Conservation (phyloP, 1,284 basidiomycete genomes). For the Cryptococcus wingfieldii region DNA sequence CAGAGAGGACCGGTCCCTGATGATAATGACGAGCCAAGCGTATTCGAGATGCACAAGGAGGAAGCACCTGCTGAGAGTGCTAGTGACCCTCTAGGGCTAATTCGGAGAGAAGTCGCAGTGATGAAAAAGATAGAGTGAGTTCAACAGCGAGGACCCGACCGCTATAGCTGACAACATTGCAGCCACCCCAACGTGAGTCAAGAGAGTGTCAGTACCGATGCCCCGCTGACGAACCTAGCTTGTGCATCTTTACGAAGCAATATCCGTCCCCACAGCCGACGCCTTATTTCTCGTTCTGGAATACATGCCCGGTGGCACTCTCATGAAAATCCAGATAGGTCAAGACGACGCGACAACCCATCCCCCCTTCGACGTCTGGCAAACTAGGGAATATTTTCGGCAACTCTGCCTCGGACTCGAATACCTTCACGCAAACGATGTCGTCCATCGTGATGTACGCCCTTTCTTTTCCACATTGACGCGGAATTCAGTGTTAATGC, state of each 20-base stretch:
- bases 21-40: neutral
- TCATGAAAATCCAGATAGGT: conserved; percentile 51
- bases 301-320: conserved; percentile 52
- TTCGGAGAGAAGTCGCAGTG: conserved; percentile 49
- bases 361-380: conserved; percentile 29
- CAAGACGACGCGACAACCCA: conserved; percentile 40
- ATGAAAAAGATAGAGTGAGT: conserved; percentile 52
- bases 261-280: conserved; percentile 55
- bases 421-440: conserved; percentile 56
- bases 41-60: neutral
- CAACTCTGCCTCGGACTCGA: conserved; percentile 54
- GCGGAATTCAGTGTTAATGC: neutral
- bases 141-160: neutral
- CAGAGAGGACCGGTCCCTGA: neutral
- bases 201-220: neutral
- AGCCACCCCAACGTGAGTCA: conserved; percentile 48
- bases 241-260: conserved; percentile 55
- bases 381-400: conserved; percentile 51
- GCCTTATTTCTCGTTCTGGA: conserved; percentile 55
- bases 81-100: conserved; percentile 46
- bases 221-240: conserved; percentile 47
- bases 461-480: neutral
- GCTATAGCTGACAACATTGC: conserved; percentile 8
- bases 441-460: conserved; percentile 53
- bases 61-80: conserved; percentile 7